Conservation (phyloP, 2,329 filamentous ascomycete genomes). For the Cadophora sp. region DNA sequence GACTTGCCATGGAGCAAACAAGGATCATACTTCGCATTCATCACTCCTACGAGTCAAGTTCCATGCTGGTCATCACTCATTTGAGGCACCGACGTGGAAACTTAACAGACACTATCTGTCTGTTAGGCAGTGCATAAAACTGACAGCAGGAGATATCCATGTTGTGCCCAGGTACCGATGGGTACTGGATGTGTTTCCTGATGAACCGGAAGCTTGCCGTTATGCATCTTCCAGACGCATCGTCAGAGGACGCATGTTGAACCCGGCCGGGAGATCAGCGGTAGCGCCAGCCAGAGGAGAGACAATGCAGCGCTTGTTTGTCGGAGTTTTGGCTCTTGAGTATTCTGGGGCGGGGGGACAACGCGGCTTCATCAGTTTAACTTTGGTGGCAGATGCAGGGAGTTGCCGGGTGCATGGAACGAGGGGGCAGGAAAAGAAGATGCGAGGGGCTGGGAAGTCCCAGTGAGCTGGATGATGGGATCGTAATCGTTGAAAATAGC, state of each 20-base stretch:
- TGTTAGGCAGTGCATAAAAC: slow-evolving; percentile 10
- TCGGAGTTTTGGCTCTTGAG: not conserved
- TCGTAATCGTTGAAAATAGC: not conserved
- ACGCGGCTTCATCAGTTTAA: not conserved
- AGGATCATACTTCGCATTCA: not conserved
- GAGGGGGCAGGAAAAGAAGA: not conserved
- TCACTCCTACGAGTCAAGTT: not conserved
- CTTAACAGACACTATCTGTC: too few species aligned
- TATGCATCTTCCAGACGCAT: slow-evolving; percentile 7
- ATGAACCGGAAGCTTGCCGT: slow-evolving; percentile 7
- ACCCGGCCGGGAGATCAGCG: slow-evolving; percentile 1
- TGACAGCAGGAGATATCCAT: not conserved
- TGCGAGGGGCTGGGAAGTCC: not conserved
- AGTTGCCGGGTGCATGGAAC: not conserved
- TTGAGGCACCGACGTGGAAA: slow-evolving; percentile 3
- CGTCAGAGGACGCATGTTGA: slow-evolving; percentile 13
- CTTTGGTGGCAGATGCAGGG: not conserved
- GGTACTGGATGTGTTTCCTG: not conserved
- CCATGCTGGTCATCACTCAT: slow-evolving; percentile 6
- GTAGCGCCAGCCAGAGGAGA: slow-evolving; percentile 1
- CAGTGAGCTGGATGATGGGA: not conserved
- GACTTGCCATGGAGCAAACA: not conserved
- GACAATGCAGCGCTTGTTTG: slow-evolving; percentile 7
- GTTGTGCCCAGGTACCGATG: not conserved
- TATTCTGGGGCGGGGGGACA: not conserved